Base-by-base conservation (phyloP, 1,284 basidiomycete genomes). In the Apiotrichum montevideense region DNA sequence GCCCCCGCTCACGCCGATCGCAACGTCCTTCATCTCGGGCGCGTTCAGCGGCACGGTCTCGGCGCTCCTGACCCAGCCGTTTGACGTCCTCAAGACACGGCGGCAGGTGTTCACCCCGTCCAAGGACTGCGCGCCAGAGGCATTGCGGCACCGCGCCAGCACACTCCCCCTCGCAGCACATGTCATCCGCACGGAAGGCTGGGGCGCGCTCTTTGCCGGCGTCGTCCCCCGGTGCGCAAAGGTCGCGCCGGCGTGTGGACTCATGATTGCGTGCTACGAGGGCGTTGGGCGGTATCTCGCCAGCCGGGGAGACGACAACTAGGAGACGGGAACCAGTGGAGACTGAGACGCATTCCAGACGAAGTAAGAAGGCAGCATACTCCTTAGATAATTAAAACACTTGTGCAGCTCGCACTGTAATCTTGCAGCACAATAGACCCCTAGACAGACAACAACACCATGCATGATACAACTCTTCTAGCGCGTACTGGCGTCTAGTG, bases 171-270 rank as follows among this genome's bases (percentile, higher is more conserved):
- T 93, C 4, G 76, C 90, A 39, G 62, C 82, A 47, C 82, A 86
- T 54, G 87, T 98, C 43, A 69, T 90, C 34, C 82, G 80, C 51
- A 86, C 82, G 6, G 96, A 98, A 74, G 95, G 95, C 0, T 62
- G 80, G 11, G 73, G 80, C 6, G 89, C 90, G 2, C 77, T 98
- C 41, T 96, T 90, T 73, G 85, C 88, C 42, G 95, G 95, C 0
- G 78, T 93, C 41, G 79, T 86, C 4, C 95, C 96, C 37, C 84
- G 95, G 39, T 85, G 95, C 52, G 91, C 86, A 35, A 98, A 98
- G 77, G 93, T 98, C 63, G 95, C 93, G 4, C 96, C 96, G n/a
- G 94, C 96, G 33, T 98, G 96, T 76, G 95, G 95, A 14, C 59
- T 76, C 46, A 78, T 78, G 76, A 97, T 98, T 73, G 86, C 88